Base-by-base conservation (phyloP, 2,329 filamentous ascomycete species). In the Cryphonectria naterciae region DNA sequence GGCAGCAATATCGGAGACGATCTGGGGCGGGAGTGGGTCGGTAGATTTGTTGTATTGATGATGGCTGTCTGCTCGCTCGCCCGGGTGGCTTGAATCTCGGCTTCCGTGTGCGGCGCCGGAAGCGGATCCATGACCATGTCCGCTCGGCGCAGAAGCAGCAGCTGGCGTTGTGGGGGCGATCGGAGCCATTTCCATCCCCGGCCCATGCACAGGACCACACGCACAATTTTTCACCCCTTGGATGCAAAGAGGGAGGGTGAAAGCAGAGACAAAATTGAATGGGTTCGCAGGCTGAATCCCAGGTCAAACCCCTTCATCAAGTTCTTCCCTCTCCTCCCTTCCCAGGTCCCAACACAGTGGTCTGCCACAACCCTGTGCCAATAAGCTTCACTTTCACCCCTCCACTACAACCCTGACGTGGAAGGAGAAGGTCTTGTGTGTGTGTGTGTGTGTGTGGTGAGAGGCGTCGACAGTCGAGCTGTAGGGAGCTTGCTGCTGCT, bases 1-100 rank as follows among this genome's bases (percentile, higher is more conserved):
- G 32, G 39, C 39, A 11, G 32, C 11, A 22, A 71, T 65, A n/a
- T 71, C 69, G 17, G 69, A 71, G 66, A 65, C 66, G 28, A 71
- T 68, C 41, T 46, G 69, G 37, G 49, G 13, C 13, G 41, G 28
- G 37, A 19, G n/a, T 46, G 13, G 25, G 25, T 58, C 54, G 19
- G 25, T 17, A 19, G 25, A 32, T 5, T 8, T 58, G 54, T 28
- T 58, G 54, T 28, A 17, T 58, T 17, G 54, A 4, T 17, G 54
- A 4, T 7, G 54, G 54, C 25, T 7, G 25, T 58, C 25, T 58
- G 54, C 13, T 32, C 13, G 54, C 28, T 22, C 54, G 54, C 13
- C 28, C 4, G 54, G 28, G 25, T 3, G 13, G 28, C 17, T 58
- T 13, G 19, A 2, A 15, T 28, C 17, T 58, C 13, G 54, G 15